Conservation (phyloP, 305 asterid genomes). For the Galium porrigens region DNA sequence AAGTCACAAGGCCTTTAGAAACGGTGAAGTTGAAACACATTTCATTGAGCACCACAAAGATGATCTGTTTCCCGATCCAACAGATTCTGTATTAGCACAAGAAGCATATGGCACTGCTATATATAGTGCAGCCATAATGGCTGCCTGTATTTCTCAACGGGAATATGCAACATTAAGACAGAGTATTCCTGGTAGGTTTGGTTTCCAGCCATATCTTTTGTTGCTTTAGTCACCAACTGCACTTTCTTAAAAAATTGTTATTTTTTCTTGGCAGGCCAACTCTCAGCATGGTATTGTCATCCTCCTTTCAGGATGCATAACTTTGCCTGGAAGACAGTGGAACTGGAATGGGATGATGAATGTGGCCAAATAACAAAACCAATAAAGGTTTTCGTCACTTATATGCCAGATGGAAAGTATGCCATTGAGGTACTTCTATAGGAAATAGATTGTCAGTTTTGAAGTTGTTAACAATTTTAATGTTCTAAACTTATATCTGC, state of each 20-base stretch:
- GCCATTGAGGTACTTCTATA: slow-evolving; percentile 43
- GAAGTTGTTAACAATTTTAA: background rate
- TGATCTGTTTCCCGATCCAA: slow-evolving; percentile 47
- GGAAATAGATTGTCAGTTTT: background rate
- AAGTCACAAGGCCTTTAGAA: slow-evolving; percentile 54
- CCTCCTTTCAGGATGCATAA: slow-evolving; percentile 83
- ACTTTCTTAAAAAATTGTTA: slow-evolving; percentile 11
- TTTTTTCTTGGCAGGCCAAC: slow-evolving; percentile 34
- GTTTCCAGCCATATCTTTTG: slow-evolving; percentile 10
- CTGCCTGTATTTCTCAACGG: slow-evolving; percentile 64
- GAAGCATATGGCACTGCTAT: slow-evolving; percentile 32
- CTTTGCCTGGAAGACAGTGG: slow-evolving; percentile 40
- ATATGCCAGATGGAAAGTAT: slow-evolving; percentile 54
- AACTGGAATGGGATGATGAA: slow-evolving; percentile 71
- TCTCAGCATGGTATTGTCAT: slow-evolving; percentile 60
- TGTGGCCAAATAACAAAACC: slow-evolving; percentile 29
- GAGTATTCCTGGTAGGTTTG: slow-evolving; percentile 42
- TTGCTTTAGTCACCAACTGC: slow-evolving; percentile 14
- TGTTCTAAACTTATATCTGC: slow-evolving; percentile 10
- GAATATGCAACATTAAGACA: slow-evolving; percentile 30
- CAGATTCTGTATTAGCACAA: slow-evolving; percentile 28
- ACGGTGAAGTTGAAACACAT: slow-evolving; percentile 87
- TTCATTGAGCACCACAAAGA: slow-evolving; percentile 70
- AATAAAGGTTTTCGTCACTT: slow-evolving; percentile 35
- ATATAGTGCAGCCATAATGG: slow-evolving; percentile 54